phyloP scores from a whole-genome alignment of 202 grass and related monocot genomes.

The Sporobolus alterniflorus region DNA sequence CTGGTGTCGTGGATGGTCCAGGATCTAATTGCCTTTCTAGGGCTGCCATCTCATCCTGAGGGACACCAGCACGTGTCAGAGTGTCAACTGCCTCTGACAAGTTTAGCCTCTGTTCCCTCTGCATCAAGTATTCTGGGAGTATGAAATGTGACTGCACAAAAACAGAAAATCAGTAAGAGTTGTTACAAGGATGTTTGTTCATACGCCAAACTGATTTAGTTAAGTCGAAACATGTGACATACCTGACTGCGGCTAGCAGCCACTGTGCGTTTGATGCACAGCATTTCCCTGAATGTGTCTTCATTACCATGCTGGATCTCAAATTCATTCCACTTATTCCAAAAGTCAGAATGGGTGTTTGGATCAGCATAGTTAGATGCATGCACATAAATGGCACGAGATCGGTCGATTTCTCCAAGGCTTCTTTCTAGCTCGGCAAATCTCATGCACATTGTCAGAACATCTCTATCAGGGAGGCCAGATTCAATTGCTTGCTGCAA shows the following conservation, averaged over 20 bases:
- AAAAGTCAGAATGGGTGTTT: constrained; percentile 81
- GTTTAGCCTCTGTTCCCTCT: constrained; percentile 83
- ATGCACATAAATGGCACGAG: constrained; percentile 77
- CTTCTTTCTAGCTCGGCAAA: constrained; percentile 95
- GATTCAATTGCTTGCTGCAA: constrained; percentile 96
- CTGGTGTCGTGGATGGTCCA: constrained; percentile 42
- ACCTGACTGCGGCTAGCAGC: constrained; percentile 91
- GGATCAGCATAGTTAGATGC: constrained; percentile 89
- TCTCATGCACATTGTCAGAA: constrained; percentile 88
- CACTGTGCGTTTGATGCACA: constrained; percentile 81
- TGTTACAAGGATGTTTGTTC: not conserved
- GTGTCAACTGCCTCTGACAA: constrained; percentile 88
- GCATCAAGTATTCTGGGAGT: constrained; percentile 92
- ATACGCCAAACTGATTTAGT: not conserved
- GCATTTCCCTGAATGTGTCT: constrained; percentile 99
- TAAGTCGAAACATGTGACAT: not conserved
- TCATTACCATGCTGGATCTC: constrained; percentile 96
- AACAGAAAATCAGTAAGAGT: constrained; percentile 25
- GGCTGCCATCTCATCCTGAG: constrained; percentile 89
- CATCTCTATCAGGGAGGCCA: constrained; percentile 80
- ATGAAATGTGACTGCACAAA: constrained; percentile 91
- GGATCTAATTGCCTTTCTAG: constrained; percentile 81
- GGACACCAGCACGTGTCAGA: constrained; percentile 73
- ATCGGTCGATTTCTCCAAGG: constrained; percentile 95
- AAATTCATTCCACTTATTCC: constrained; percentile 98